These are phyloP conservation scores for Novymonas esmeraldas DNA, from an alignment of 208 protist species.

Conservation along the genomic window DNA sequence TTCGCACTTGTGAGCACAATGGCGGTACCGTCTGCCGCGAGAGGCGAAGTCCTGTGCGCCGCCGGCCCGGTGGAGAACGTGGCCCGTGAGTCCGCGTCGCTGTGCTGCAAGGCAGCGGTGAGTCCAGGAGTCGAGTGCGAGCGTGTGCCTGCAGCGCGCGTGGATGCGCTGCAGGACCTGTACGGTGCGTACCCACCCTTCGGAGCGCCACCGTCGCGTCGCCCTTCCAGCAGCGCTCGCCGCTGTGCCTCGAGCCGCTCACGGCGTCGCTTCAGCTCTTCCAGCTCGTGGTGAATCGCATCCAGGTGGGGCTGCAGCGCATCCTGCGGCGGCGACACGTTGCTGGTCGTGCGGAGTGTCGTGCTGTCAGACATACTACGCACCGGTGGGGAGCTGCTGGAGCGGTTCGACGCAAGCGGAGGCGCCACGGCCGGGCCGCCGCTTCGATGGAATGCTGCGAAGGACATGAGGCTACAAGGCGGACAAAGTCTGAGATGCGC, in stretches of 20 bases:
- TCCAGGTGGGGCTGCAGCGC: slow-evolving; percentile 26
- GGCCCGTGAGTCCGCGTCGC: slow-evolving; percentile 4
- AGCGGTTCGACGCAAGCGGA: background rate
- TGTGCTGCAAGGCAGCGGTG: background rate
- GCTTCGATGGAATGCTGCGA: background rate
- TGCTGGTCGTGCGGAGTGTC: background rate
- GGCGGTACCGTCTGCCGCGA: slow-evolving; percentile 13
- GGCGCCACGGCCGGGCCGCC: background rate
- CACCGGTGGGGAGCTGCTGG: background rate
- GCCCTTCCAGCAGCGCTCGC: slow-evolving; percentile 36
- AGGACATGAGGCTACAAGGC: background rate
- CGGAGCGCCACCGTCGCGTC: background rate
- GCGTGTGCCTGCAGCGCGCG: background rate
- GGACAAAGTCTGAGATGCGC: background rate
- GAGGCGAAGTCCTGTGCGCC: background rate
- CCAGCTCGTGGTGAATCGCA: slow-evolving; percentile 59
- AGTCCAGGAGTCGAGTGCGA: slow-evolving; percentile 8
- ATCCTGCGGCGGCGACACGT: background rate
- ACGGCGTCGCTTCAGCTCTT: slow-evolving; percentile 53
- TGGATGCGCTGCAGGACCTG: background rate
- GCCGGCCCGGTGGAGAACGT: background rate
- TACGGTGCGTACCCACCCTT: background rate
- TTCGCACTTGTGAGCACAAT: slow-evolving; percentile 3
- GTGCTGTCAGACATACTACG: background rate
- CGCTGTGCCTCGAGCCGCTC: slow-evolving; percentile 59